Evolutionary conservation across 163 green algal species (phyloP), one percentile per base, ranked within the genome.

Genomic region (Volvox carteri): DNA sequence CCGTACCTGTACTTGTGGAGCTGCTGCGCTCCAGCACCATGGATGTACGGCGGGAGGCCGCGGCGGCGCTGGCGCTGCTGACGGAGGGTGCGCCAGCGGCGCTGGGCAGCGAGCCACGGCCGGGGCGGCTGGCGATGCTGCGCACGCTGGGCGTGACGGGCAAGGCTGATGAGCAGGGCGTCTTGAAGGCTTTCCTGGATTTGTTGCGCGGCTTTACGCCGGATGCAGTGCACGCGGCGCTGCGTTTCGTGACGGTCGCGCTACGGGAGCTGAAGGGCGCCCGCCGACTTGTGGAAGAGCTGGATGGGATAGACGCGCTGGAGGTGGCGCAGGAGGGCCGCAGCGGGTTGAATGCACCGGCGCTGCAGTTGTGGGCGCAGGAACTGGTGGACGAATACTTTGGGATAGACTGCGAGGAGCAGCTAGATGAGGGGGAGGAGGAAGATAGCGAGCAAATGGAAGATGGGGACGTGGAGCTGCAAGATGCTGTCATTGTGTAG

Each of bases 251-350:
- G 41, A 48, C 54, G 39, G 23, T 89, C 39, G 84, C 77, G 72
- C 54, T 89, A 39, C 7, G 54, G 25, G 41, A 62, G n/a, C 48
- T 96, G 50, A 78, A 84, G 68, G 86, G 89, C 0, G 93, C 93
- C 11, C 37, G 65, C 16, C 65, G 90, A 41, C 80, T 88, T 14
- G 75, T 96, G 30, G 93, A 96, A 83, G 65, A 70, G 14, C 91
- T 85, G 42, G 93, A 95, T 30, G 93, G 93, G 62, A 95, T 96
- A 5, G 89, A 95, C 33, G 93, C 91, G 28, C 85, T 96, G 21
- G 93, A 96, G 68, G 79, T 73, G 1, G 65, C 94, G 52, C 93
- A 96, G 73, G 95, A 93, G 84, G 84, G 84, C 28, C 70, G 50
- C 11, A 23, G 23, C 16, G 72, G 84, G 0, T 62, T 65, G 25